A percentile compares a stretch with the other conserved stretches of the same genome.
These are phyloP conservation scores for Gynandropsis gynandra DNA, from an alignment of 345 rosid genomes.

Conservation along the genomic window DNA sequence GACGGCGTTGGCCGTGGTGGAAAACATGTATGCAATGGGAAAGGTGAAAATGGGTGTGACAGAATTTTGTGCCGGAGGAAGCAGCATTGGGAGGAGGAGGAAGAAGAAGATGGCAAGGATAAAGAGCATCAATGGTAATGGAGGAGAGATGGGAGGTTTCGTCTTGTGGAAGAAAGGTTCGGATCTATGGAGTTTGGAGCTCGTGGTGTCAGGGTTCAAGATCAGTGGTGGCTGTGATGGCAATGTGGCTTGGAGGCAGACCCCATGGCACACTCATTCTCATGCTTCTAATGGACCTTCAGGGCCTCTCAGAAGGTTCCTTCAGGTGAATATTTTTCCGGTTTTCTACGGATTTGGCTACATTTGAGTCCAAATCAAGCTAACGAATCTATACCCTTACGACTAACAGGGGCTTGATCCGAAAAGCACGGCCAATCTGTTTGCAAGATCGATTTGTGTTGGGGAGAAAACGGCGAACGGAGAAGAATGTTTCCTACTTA, in stretches of 20 bases:
- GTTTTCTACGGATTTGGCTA: too few relatives aligned
- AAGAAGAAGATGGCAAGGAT: slow-evolving; percentile 39
- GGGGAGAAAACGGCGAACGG: slow-evolving; percentile 54
- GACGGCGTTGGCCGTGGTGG: slow-evolving; percentile 8
- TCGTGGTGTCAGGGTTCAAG: slow-evolving; percentile 81
- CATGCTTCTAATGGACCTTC: slow-evolving; percentile 87
- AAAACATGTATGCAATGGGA: slow-evolving; percentile 36
- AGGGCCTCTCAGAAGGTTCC: slow-evolving; percentile 72
- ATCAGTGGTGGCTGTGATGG: slow-evolving; percentile 96
- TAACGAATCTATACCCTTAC: too few relatives aligned
- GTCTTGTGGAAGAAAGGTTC: slow-evolving; percentile 88
- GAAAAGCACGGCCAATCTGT: slow-evolving; percentile 58
- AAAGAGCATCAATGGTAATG: slow-evolving; percentile 38
- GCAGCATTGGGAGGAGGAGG: slow-evolving; percentile 11
- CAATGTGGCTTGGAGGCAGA: slow-evolving; percentile 83
- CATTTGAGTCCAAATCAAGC: too few relatives aligned
- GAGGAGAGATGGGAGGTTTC: slow-evolving; percentile 82
- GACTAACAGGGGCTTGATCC: slow-evolving; percentile 99
- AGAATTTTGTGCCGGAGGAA: slow-evolving; percentile 29
- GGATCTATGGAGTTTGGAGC: slow-evolving; percentile 84
- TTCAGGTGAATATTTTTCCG: too few relatives aligned
- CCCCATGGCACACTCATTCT: slow-evolving; percentile 80
- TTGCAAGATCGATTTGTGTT: slow-evolving; percentile 53
- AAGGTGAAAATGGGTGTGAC: slow-evolving; percentile 34
- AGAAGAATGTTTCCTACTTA: slow-evolving; percentile 68